A percentile compares a stretch with the other conserved stretches of the same genome.
phyloP scores from a whole-genome alignment of 495 filamentous ascomycete genomes.

The Platismatia glauca region DNA sequence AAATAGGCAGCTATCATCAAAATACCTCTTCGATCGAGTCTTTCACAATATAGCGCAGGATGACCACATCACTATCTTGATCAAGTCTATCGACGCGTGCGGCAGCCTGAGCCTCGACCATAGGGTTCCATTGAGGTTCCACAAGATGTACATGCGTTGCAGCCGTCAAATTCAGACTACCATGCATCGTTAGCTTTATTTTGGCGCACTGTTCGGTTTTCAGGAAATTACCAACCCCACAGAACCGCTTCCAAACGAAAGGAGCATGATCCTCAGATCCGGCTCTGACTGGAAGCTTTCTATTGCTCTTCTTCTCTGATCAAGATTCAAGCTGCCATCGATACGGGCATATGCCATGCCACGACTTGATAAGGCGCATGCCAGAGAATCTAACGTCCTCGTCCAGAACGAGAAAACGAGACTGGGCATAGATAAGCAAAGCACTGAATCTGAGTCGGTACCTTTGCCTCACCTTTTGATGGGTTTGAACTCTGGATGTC shows the following conservation, averaged over 20 bases:
- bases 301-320: constrained; percentile 6
- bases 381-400: constrained; percentile 14
- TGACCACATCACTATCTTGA: constrained; percentile 31
- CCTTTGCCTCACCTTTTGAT: constrained; percentile 10
- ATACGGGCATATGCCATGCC: constrained; percentile 10
- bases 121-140: constrained; percentile 31
- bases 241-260: constrained; percentile 24
- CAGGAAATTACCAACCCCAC: constrained; percentile 15
- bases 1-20: background rate
- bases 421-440: constrained; percentile 2
- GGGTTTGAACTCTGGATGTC: background rate
- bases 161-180: constrained; percentile 25
- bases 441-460: too few relatives aligned
- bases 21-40: constrained; percentile 41
- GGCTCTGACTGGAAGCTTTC: constrained; percentile 18
- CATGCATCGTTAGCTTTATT: background rate
- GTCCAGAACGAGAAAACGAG: constrained; percentile 22
- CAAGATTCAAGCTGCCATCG: constrained; percentile 11
- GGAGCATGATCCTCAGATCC: constrained; percentile 18
- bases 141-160: constrained; percentile 26
- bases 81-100: constrained; percentile 24
- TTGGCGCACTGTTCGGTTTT: background rate
- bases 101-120: constrained; percentile 28
- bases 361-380: background rate
- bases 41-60: constrained; percentile 38